Evolutionary conservation across 2,329 filamentous ascomycete genomes (phyloP).

Genomic region (Waltergamsia citrina): DNA sequence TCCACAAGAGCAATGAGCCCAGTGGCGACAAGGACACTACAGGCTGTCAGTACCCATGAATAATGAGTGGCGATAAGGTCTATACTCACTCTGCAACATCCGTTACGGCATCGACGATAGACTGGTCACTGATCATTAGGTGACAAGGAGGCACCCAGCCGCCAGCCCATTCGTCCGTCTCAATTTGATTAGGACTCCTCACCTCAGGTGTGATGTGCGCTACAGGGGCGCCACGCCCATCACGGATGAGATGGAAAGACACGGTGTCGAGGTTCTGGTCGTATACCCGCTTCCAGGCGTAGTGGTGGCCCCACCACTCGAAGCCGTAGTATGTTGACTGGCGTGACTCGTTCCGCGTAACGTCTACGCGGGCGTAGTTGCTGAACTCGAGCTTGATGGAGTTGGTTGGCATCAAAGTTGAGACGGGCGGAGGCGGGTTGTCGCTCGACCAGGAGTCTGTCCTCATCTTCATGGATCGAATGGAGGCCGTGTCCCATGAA

Average conservation of each 20-base stretch:
- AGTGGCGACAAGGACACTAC: slow-evolving; percentile 79
- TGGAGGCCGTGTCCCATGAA: slow-evolving; percentile 5
- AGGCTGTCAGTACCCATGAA: slow-evolving; percentile 12
- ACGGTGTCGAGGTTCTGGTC: slow-evolving; percentile 59
- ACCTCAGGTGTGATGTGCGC: slow-evolving; percentile 81
- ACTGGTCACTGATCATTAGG: slow-evolving; percentile 77
- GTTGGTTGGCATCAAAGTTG: slow-evolving; percentile 51
- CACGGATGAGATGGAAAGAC: slow-evolving; percentile 72
- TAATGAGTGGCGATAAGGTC: slow-evolving; percentile 2
- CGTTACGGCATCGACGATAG: slow-evolving; percentile 57
- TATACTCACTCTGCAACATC: slow-evolving; percentile 79
- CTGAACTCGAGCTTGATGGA: slow-evolving; percentile 88
- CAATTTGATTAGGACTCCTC: slow-evolving; percentile 59
- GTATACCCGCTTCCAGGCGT: slow-evolving; percentile 74
- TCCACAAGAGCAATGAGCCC: slow-evolving; percentile 83
- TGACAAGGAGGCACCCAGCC: slow-evolving; percentile 87
- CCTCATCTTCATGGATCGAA: slow-evolving; percentile 6
- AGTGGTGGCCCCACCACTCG: slow-evolving; percentile 83
- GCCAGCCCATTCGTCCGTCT: slow-evolving; percentile 65
- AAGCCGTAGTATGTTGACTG: slow-evolving; percentile 72
- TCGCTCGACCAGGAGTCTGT: slow-evolving; percentile 8
- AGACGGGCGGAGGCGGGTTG: slow-evolving; percentile 20
- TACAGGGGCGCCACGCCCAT: slow-evolving; percentile 49
- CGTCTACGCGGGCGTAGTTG: slow-evolving; percentile 88
- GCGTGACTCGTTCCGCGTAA: slow-evolving; percentile 56